Conservation (phyloP, 2,329 filamentous ascomycete genomes). For the Alternaria infectoria region DNA sequence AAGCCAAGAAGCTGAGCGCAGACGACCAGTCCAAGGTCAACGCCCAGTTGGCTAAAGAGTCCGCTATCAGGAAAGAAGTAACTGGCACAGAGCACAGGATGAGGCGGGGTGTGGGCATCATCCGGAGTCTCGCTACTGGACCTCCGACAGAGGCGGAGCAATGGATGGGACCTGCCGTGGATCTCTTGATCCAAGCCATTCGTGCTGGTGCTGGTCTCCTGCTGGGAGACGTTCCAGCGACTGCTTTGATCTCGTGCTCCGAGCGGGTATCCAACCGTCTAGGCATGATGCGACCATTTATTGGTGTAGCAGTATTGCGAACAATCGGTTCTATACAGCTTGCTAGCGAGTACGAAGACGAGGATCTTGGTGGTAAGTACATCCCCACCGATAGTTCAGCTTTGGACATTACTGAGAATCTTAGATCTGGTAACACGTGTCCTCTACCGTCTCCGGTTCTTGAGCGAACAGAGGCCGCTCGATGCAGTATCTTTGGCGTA, state of each 20-base stretch:
- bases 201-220: constrained; percentile 81
- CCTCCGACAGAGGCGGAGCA: constrained; percentile 86
- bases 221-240: constrained; percentile 78
- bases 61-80: constrained; percentile 76
- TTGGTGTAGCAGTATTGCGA: constrained; percentile 85
- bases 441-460: constrained; percentile 86
- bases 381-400: background rate
- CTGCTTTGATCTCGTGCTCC: constrained; percentile 80
- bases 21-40: constrained; percentile 92
- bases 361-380: constrained; percentile 70
- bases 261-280: constrained; percentile 76
- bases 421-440: constrained; percentile 78
- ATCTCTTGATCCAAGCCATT: constrained; percentile 74
- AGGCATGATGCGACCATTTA: constrained; percentile 77
- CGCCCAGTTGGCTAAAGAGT: constrained; percentile 86
- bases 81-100: constrained; percentile 72
- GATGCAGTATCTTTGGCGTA: constrained; percentile 89
- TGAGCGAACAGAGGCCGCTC: constrained; percentile 92
- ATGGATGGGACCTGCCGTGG: constrained; percentile 86
- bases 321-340: constrained; percentile 77
- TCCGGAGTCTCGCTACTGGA: constrained; percentile 79
- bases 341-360: constrained; percentile 73
- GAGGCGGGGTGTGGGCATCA: constrained; percentile 82
- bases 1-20: constrained; percentile 85
- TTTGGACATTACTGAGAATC: constrained; percentile 19